phyloP scores from a whole-genome alignment of 345 rosid genomes.

The Brassica carinata region DNA sequence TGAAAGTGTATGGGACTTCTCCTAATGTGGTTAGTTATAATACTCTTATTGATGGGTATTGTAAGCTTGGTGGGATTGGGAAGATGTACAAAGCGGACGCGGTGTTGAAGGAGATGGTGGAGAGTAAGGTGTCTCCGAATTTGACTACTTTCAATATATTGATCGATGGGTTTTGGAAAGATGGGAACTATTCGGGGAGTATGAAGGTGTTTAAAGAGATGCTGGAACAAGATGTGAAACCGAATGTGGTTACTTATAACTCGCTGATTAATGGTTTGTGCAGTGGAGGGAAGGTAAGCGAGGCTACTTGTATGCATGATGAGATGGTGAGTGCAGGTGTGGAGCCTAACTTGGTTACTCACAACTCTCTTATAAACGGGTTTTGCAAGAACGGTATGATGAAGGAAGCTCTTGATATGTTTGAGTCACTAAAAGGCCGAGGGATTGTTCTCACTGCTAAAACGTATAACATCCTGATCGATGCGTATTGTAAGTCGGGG shows the following conservation, averaged over 20 bases:
- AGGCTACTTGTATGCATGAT: conserved; percentile 53
- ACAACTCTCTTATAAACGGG: conserved; percentile 68
- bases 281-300: conserved; percentile 50
- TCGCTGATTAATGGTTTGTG: conserved; percentile 61
- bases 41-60: conserved; percentile 67
- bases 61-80: conserved; percentile 64
- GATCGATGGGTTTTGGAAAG: conserved; percentile 84
- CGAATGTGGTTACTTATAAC: conserved; percentile 63
- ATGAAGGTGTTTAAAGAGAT: conserved; percentile 67
- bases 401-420: conserved; percentile 57
- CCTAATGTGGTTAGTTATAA: conserved; percentile 68
- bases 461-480: conserved; percentile 69
- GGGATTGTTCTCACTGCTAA: conserved; percentile 49
- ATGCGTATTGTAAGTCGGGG: conserved; percentile 68
- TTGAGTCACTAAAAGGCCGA: conserved; percentile 44
- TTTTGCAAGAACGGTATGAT: conserved; percentile 66
- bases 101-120: conserved; percentile 68
- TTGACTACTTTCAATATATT: conserved; percentile 71
- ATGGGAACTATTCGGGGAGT: conserved; percentile 55
- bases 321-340: conserved; percentile 62
- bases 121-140: conserved; percentile 48
- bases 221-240: conserved; percentile 59
- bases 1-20: conserved; percentile 55
- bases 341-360: conserved; percentile 58
- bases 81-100: conserved; percentile 83